Percentiles rank a stretch among this genome's conserved stretches.
phyloP scores from a whole-genome alignment of 495 filamentous ascomycete genomes.

The Daldinia vernicosa region DNA sequence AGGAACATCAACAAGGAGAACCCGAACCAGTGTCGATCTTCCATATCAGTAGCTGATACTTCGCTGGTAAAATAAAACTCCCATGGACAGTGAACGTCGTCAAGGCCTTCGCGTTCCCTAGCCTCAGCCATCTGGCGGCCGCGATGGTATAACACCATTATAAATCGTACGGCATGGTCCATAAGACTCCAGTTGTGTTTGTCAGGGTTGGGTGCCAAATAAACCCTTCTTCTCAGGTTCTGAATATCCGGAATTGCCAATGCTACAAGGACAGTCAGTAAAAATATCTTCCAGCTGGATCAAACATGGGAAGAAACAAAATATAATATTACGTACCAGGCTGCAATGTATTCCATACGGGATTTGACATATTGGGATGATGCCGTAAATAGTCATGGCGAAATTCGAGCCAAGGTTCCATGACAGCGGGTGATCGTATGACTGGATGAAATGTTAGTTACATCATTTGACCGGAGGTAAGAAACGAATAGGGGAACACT shows the following conservation, averaged over 20 bases:
- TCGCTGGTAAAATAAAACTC: not conserved
- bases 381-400: not conserved
- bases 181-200: constrained; percentile 10
- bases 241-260: not conserved
- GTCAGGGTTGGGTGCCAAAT: not conserved
- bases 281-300: not conserved
- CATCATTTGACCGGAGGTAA: not conserved
- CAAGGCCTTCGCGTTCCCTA: not conserved
- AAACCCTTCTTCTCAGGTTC: not conserved
- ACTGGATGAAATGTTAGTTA: not conserved
- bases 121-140: not conserved
- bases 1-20: constrained; percentile 20
- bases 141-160: not conserved
- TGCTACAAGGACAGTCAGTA: not conserved
- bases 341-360: constrained; percentile 22
- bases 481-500: not conserved
- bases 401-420: not conserved
- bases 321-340: not conserved
- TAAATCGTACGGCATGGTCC: constrained; percentile 23
- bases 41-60: not conserved
- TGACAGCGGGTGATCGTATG: constrained; percentile 4
- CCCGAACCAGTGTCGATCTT: constrained; percentile 29
- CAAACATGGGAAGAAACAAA: not conserved
- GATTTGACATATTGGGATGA: not conserved
- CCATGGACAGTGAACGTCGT: not conserved